Conservation (phyloP, 2,329 filamentous ascomycete species). For the Penicillium hesseltinei region DNA sequence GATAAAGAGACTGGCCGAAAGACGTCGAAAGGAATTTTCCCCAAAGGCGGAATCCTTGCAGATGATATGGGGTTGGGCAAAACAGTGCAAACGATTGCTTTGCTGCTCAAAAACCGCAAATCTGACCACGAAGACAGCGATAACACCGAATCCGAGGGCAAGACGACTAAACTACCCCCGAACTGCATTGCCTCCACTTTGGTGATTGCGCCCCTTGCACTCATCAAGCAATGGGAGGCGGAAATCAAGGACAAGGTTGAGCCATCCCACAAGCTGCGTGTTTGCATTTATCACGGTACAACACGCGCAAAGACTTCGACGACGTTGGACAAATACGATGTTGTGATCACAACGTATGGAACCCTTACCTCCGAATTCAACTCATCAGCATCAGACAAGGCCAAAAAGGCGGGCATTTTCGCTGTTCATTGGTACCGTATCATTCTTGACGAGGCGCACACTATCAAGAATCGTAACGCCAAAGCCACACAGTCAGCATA, state of each 20-base stretch:
- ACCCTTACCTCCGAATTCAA: slow-evolving; percentile 89
- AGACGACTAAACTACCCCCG: slow-evolving; percentile 64
- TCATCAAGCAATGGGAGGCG: slow-evolving; percentile 96
- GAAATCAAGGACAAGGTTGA: slow-evolving; percentile 84
- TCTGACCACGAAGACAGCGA: slow-evolving; percentile 50
- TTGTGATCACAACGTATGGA: slow-evolving; percentile 96
- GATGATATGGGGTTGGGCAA: slow-evolving; percentile 97
- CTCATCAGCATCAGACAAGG: slow-evolving; percentile 56
- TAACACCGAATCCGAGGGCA: slow-evolving; percentile 35
- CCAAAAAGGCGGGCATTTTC: slow-evolving; percentile 76
- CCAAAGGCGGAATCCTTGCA: slow-evolving; percentile 90
- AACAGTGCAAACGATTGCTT: slow-evolving; percentile 87
- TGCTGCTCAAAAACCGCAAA: slow-evolving; percentile 80
- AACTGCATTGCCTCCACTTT: slow-evolving; percentile 75
- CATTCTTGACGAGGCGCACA: slow-evolving; percentile 94
- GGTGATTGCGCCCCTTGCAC: slow-evolving; percentile 85
- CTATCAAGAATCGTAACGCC: slow-evolving; percentile 96
- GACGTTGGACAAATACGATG: slow-evolving; percentile 80
- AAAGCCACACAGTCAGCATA: slow-evolving; percentile 93
- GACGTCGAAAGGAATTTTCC: slow-evolving; percentile 73
- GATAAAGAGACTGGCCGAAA: slow-evolving; percentile 84
- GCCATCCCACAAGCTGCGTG: slow-evolving; percentile 67
- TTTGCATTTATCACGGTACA: slow-evolving; percentile 88
- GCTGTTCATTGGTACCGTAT: slow-evolving; percentile 92
- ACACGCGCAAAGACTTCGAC: slow-evolving; percentile 75